These are phyloP conservation scores for Aquanectria penicillioides DNA, from an alignment of 2,329 filamentous ascomycete species.

Conservation along the genomic window DNA sequence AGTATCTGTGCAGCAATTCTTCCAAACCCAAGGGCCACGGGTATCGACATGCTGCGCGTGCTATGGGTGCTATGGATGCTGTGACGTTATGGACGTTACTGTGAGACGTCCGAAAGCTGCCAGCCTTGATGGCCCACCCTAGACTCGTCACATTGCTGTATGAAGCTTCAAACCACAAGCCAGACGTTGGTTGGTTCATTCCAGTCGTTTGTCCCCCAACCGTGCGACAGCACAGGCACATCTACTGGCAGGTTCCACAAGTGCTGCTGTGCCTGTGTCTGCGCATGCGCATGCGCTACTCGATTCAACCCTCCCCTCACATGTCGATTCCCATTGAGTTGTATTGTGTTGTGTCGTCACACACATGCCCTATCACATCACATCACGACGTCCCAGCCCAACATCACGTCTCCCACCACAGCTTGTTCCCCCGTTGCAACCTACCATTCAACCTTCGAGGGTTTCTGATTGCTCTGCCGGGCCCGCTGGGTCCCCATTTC, in stretches of 20 bases:
- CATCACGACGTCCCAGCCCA: slow-evolving; percentile 12
- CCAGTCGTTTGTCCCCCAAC: slow-evolving; percentile 1
- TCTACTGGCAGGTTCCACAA: slow-evolving; percentile 1
- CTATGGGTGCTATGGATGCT: background rate
- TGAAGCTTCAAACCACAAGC: slow-evolving; percentile 2
- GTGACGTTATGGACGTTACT: slow-evolving; percentile 9
- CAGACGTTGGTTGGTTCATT: slow-evolving; percentile 4
- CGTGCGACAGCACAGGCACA: background rate
- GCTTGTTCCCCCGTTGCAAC: background rate
- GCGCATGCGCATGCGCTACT: background rate
- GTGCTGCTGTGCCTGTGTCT: no score
- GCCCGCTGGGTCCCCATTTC: no score
- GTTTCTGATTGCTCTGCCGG: background rate
- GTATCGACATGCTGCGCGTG: slow-evolving; percentile 5
- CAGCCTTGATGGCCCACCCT: background rate
- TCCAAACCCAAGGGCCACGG: slow-evolving; percentile 2
- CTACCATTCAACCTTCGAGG: background rate
- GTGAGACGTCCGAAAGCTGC: slow-evolving; percentile 8
- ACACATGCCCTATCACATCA: slow-evolving; percentile 19
- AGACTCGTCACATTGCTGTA: background rate
- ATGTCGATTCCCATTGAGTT: background rate
- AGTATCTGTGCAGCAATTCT: slow-evolving; percentile 18
- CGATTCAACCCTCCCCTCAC: background rate
- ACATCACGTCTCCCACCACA: background rate
- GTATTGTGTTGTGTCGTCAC: no score